Base-by-base conservation (phyloP, 495 filamentous ascomycete species). In the Acidiella bohemica region DNA sequence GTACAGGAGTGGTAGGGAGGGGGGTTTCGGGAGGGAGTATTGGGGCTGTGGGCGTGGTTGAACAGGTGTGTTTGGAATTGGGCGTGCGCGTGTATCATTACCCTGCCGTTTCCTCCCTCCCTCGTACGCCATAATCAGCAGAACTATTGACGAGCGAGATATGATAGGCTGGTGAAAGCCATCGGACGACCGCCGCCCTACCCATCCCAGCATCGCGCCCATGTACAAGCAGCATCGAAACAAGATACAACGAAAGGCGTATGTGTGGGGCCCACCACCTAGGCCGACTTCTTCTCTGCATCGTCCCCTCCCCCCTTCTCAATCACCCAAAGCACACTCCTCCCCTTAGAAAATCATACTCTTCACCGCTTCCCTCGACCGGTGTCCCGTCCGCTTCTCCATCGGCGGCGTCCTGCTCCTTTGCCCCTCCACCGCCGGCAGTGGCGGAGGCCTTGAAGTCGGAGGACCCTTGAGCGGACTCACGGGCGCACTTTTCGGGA, bases 331-430 rank as follows among this genome's bases (percentile, higher is more conserved):
- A n/a, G n/a, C n/a, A 32, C n/a, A 11, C 37, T 29, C 22, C 26
- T 19, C 5, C 32, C 16, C 28, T 31, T 53, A 54, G 29, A 54
- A 54, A 32, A 54, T 54, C 51, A 54, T 54, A 42, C 51, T 54
- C 44, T 44, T 51, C 21, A 54, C 51, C 11, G 43, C 51, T 28
- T 51, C 51, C 39, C 51, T 22, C 18, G 20, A 30, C 36, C 42
- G 14, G 31, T 39, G 31, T 19, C 34, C 41, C 12, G 21, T 27
- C 26, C 47, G 13, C 11, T 19, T 2, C 20, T 12, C 35, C 41
- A 43, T 46, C 17, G 35, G 44, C 19, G 50, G 50, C 41, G 47
- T 53, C 40, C 44, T 39, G 4, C 22, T 19, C 12, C 35, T 27
- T 19, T 21, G 27, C 24, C 16, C 31, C 19, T 13, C 25, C 27